phyloP scores from a whole-genome alignment of 768 basidiomycete species.

The Trametes gibbosa region DNA sequence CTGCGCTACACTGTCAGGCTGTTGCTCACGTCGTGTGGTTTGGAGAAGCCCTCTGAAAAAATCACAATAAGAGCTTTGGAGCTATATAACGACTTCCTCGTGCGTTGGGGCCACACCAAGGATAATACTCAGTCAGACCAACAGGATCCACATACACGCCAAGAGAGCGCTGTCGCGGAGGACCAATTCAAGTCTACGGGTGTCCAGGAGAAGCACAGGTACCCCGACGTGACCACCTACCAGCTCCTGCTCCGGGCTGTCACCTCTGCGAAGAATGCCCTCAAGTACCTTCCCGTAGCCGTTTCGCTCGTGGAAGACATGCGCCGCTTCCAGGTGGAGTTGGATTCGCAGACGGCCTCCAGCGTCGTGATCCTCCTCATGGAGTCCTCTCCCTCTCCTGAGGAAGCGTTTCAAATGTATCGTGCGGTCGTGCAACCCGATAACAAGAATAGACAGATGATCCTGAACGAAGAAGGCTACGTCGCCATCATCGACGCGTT shows the following conservation, averaged over 20 bases:
- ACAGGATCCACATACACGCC: no score
- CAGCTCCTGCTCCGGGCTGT: constrained; percentile 37
- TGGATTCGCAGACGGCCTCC: constrained; percentile 44
- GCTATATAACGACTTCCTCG: constrained; percentile 49
- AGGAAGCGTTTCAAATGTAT: constrained; percentile 67
- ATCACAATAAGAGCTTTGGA: constrained; percentile 53
- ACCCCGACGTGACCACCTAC: constrained; percentile 50
- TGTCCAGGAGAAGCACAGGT: not conserved
- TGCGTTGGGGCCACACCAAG: not conserved
- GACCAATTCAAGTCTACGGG: not conserved
- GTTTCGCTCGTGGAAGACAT: constrained; percentile 64
- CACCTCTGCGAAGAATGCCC: constrained; percentile 39
- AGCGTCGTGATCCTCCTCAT: constrained; percentile 65
- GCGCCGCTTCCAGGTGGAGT: constrained; percentile 46
- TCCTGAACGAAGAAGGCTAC: constrained; percentile 59
- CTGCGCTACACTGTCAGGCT: constrained; percentile 53
- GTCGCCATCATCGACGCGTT: constrained; percentile 62
- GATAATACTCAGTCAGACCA: not conserved
- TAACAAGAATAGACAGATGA: constrained; percentile 15
- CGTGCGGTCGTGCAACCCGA: constrained; percentile 33
- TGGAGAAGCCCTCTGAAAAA: constrained; percentile 37
- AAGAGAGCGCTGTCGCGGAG: not conserved
- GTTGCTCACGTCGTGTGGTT: constrained; percentile 40
- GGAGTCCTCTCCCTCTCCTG: constrained; percentile 50
- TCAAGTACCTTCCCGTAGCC: constrained; percentile 48